Base-by-base conservation (phyloP, 2,329 filamentous ascomycete genomes). In the Colletotrichum melonis region DNA sequence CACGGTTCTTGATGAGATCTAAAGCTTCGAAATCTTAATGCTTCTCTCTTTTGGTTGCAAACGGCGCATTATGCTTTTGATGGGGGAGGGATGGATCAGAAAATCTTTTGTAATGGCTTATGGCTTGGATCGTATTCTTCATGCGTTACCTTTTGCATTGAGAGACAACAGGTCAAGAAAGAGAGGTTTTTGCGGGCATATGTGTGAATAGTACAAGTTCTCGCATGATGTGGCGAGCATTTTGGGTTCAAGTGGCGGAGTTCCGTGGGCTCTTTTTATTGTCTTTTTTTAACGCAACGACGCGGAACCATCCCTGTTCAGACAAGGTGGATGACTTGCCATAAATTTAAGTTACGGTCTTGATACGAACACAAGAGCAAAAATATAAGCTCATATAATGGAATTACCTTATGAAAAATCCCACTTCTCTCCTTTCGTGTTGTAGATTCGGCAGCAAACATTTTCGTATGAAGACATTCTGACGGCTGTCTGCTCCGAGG, bases 1-100 rank as follows among this genome's bases (percentile, higher is more conserved):
- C 56, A 57, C 67, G 42, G 72, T 70, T 42, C 52, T 77, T 12
- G 75, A 77, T 26, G 71, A 76, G 60, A 75, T 76, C 9, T 76
- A 38, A 49, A 28, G 24, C 1, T 16, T 5, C 16, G 24, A 28
- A 28, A 7, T 19, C 2, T 26, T 5, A 35, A n/a, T 49, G 19
- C 19, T 4, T 49, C 8, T 35, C 19, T 42, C 16, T 42, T 16
- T 6, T 6, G 4, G 26, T 42, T 42, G 38, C 38, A 42, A 42
- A 30, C 1, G 67, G 58, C 22, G 62, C 54, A 55, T 56, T 38
- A 60, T 19, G 46, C 32, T 28, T 38, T 30, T 16, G 24, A 35
- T 52, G 38, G 54, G 49, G 16, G 16, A 42, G 49, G 42, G 67
- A 68, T 35, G 55, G 59, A 22, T 26, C 16, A n/a, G 19, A 7